phyloP scores from a whole-genome alignment of 1,284 basidiomycete species.

The Microbotryum saponariae region DNA sequence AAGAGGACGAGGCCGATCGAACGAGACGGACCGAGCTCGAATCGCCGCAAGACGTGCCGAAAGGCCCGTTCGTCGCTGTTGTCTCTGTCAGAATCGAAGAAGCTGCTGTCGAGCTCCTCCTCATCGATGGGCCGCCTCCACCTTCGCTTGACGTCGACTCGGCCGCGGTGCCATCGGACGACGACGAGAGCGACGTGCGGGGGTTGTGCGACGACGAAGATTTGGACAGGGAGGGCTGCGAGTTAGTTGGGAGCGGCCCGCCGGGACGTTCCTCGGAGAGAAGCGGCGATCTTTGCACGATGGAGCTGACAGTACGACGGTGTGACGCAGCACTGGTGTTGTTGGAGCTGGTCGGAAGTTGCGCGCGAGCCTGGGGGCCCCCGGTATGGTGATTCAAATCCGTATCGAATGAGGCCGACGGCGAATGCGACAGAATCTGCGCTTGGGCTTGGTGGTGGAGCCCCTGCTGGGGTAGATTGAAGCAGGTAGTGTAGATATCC shows the following conservation, averaged over 20 bases:
- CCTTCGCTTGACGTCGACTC: neutral
- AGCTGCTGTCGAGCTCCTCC: neutral
- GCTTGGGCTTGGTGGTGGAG: conserved; percentile 37
- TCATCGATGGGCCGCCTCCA: neutral
- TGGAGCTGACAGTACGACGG: neutral
- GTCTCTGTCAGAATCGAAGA: conserved; percentile 3
- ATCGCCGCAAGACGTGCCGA: neutral
- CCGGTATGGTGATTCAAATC: conserved; percentile 7
- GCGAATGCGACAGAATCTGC: conserved; percentile 27
- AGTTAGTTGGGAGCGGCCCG: neutral
- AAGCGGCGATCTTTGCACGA: conserved; percentile 2
- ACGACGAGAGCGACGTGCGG: conserved; percentile 1
- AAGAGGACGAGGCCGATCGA: no score
- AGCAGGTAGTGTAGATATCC: conserved; percentile 89
- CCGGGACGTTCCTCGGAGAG: conserved; percentile 10
- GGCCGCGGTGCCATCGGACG: neutral
- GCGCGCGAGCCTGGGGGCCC: neutral
- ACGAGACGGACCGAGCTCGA: conserved; percentile 1
- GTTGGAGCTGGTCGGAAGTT: neutral
- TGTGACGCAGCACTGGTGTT: neutral
- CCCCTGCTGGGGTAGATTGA: conserved; percentile 71
- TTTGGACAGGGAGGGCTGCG: neutral
- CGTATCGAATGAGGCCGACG: conserved; percentile 24
- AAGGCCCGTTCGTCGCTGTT: neutral
- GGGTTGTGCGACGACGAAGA: neutral